phyloP scores from a whole-genome alignment of 345 rosid genomes.

The Xanthoceras sorbifolium region DNA sequence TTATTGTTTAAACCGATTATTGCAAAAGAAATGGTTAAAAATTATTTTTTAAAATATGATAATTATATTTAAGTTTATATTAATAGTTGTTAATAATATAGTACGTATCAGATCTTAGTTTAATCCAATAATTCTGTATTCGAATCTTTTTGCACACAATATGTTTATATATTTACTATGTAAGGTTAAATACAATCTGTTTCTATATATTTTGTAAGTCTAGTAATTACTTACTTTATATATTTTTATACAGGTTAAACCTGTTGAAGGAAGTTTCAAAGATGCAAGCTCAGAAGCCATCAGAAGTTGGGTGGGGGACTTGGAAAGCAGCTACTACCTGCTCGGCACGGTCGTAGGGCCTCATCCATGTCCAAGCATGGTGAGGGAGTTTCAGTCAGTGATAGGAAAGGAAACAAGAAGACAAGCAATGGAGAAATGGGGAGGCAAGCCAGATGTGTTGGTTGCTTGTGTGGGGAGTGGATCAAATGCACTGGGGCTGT shows the following conservation, averaged over 20 bases:
- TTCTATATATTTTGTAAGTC: no score
- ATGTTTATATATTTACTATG: no score
- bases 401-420: constrained; percentile 84
- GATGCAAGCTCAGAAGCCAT: constrained; percentile 81
- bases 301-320: constrained; percentile 56
- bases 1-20: no score
- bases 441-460: constrained; percentile 78
- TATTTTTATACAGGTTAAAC: constrained; percentile 44
- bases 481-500: constrained; percentile 80
- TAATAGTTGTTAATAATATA: no score
- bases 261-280: constrained; percentile 61
- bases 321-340: constrained; percentile 52
- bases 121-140: no score
- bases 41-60: no score
- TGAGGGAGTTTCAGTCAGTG: constrained; percentile 77
- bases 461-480: constrained; percentile 89
- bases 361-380: constrained; percentile 82
- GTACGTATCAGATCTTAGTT: no score
- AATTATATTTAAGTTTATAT: no score
- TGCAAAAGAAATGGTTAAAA: no score
- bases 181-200: no score
- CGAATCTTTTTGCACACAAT: no score
- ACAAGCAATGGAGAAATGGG: constrained; percentile 83
- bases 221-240: no score
- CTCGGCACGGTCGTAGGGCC: constrained; percentile 79